These are phyloP conservation scores for Hypoxylon sp. DNA, from an alignment of 2,329 filamentous ascomycete genomes.

Conservation along the genomic window DNA sequence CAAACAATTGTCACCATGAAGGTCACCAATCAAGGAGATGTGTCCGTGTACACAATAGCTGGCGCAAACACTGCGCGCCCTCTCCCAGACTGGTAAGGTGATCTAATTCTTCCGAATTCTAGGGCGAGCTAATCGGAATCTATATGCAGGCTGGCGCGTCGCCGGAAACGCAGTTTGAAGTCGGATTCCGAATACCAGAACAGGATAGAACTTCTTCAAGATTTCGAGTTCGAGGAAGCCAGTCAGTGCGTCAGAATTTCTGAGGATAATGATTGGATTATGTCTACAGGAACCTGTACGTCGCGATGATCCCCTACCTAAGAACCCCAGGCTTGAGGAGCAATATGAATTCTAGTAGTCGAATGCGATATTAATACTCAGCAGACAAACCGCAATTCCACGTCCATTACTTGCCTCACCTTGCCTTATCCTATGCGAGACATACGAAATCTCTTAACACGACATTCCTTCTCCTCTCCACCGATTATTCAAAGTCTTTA, in stretches of 20 bases:
- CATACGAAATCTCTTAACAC: conserved; percentile 94
- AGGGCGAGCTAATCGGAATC: conserved; percentile 19
- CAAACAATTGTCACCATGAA: conserved; percentile 70
- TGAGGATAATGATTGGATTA: conserved; percentile 96
- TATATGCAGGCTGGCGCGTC: conserved; percentile 74
- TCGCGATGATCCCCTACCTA: conserved; percentile 50
- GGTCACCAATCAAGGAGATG: conserved; percentile 83
- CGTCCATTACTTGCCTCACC: conserved; percentile 92
- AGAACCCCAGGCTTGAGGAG: neutral
- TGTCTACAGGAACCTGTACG: conserved; percentile 84
- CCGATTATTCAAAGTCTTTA: conserved; percentile 93
- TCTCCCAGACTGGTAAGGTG: conserved; percentile 81
- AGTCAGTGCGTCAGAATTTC: conserved; percentile 91
- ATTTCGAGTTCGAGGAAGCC: conserved; percentile 98
- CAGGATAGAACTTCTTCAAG: conserved; percentile 93
- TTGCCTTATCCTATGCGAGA: conserved; percentile 92
- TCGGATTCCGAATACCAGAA: conserved; percentile 93
- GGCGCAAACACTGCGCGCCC: conserved; percentile 89
- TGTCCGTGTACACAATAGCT: conserved; percentile 95
- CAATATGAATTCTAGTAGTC: neutral
- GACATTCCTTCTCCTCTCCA: conserved; percentile 88
- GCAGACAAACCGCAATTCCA: conserved; percentile 82
- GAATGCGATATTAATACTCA: conserved; percentile 13
- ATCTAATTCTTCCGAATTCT: neutral
- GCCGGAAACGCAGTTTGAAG: conserved; percentile 91